These are phyloP conservation scores for Entomortierella lignicola DNA, from an alignment of 192 early-diverging fungal species.

Conservation along the genomic window DNA sequence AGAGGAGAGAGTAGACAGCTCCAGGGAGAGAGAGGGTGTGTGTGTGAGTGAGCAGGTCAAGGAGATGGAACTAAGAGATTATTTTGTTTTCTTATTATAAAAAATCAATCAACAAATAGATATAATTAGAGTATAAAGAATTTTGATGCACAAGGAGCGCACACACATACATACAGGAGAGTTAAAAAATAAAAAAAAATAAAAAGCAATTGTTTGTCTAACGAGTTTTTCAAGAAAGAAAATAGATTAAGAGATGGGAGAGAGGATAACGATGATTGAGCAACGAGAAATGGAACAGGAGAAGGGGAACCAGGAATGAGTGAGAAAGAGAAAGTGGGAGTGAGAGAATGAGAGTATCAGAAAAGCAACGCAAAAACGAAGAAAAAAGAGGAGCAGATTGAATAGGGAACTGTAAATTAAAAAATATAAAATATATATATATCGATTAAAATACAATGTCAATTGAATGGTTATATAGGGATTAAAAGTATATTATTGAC, in stretches of 20 bases:
- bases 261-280: background rate
- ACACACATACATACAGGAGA: background rate
- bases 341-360: background rate
- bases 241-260: background rate
- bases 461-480: too few species aligned
- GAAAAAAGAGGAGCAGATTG: background rate
- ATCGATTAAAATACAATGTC: too few species aligned
- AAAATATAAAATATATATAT: too few species aligned
- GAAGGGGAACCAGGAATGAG: background rate
- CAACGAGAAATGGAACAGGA: background rate
- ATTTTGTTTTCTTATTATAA: background rate
- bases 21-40: slow-evolving; percentile 4
- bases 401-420: background rate
- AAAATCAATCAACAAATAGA: background rate
- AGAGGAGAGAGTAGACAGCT: slow-evolving; percentile 7
- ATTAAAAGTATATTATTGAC: too few species aligned
- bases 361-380: background rate
- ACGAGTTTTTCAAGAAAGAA: background rate
- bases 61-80: slow-evolving; percentile 1
- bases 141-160: background rate
- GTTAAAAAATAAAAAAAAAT: background rate
- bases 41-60: background rate
- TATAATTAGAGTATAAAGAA: slow-evolving; percentile 6
- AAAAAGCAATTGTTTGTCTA: background rate
- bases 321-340: background rate